These are phyloP conservation scores for Yarrowia deformans DNA, from an alignment of 805 yeast genomes.

Conservation along the genomic window DNA sequence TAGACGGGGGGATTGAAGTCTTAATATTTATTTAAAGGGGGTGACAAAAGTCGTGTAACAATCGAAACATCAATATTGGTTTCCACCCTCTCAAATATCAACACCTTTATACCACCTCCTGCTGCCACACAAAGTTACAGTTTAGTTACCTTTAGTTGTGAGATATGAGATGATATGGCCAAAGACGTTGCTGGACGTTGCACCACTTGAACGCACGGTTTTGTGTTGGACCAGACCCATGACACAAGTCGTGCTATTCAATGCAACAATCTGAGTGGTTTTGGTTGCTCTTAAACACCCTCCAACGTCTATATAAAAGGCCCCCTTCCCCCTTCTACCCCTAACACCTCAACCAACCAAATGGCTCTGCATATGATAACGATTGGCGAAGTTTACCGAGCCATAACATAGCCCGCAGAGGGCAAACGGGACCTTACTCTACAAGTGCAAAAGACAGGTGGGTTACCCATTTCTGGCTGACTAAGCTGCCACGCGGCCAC, in stretches of 20 bases:
- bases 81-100: too few relatives aligned
- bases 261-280: too few relatives aligned
- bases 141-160: background rate
- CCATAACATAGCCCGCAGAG: background rate
- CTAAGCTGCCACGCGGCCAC: too few relatives aligned
- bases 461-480: too few relatives aligned
- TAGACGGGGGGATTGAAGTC: background rate
- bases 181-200: background rate
- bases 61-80: too few relatives aligned
- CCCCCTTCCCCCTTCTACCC: background rate
- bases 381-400: slow-evolving; percentile 20
- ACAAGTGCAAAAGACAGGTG: too few relatives aligned
- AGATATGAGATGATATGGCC: background rate
- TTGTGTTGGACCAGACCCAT: too few relatives aligned
- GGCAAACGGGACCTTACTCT: background rate
- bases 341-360: background rate
- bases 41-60: too few relatives aligned
- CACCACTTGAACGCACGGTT: too few relatives aligned
- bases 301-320: background rate
- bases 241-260: too few relatives aligned
- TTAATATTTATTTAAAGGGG: too few relatives aligned
- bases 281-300: too few relatives aligned
- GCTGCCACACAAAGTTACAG: background rate
- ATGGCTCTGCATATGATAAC: slow-evolving; percentile 19
- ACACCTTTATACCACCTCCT: background rate